Evolutionary conservation across 2,329 filamentous ascomycete species (phyloP), one percentile per base, ranked within the genome.

Genomic region (Pseudogymnoascus destructans): DNA sequence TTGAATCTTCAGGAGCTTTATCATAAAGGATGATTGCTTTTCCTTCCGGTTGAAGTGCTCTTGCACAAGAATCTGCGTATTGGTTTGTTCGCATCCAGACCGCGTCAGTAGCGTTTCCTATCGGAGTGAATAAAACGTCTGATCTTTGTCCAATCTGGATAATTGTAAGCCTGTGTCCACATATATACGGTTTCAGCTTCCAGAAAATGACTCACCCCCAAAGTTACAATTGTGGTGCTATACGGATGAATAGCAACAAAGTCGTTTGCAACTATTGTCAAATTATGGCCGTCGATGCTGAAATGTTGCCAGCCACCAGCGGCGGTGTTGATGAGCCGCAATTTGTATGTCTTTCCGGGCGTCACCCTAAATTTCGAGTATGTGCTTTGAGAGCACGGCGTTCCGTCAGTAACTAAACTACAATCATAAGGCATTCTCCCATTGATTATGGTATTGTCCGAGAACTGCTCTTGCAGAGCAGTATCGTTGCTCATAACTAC

Each of bases 231-330:
- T 15, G 83, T 2, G 71, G 61, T 11, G 69, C 65, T 54, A 69
- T 70, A 3, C 71, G 72, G 65, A 82, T 74, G 23, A 78, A 85
- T 73, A 1, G 81, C 79, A 0, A 84, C 79, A 11, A 74, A 68
- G 49, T 85, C 75, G 65, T 88, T 88, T 70, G 85, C 84, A 57
- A 89, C 75, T 5, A 78, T 79, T 0, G 84, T 85, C 7, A 81
- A 65, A 3, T 77, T 81, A 57, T 77, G 67, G 1, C 75, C 76
- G 58, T 81, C 75, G 27, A 71, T 73, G 2, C 75, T 68, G 4
- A 74, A 67, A 5, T 78, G 75, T 69, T 78, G 79, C 3, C 68
- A 62, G 3, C 69, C 72, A 33, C 65, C 66, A 9, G 81, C 69
- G 64, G 63, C 77, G 27, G 67, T 70, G 63, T 79, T 79, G 59